Evolutionary conservation across 768 basidiomycete genomes (phyloP), one percentile per base, ranked within the genome.

Genomic region (Trametes sanguinea): DNA sequence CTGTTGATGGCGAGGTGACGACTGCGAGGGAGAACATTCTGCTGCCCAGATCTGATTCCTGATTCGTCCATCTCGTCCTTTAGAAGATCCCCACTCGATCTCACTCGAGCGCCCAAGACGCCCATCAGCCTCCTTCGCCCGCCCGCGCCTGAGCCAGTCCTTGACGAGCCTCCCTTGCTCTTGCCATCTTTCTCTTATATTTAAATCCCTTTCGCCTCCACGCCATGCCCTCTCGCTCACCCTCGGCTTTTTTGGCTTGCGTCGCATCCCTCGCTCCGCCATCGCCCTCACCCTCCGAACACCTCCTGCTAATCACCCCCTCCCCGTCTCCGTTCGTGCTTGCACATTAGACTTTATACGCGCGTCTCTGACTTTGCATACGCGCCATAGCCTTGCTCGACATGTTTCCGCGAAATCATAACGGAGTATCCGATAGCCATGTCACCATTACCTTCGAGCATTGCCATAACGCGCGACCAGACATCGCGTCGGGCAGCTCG

Each of bases 401-500:
- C 40, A 46, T 54, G 53, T 32, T 51, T n/a, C 17, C 42, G 22
- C 52, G 42, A 16, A 30, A 33, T 10, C 9, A 13, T 30, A 30
- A 27, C 51, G 22, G 13, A 16, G 14, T 17, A 22, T 14, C 61
- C 22, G n/a, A 51, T n/a, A 42, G 46, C 10, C 32, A 30, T 39
- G 48, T 64, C 50, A 64, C 63, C n/a, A 64, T 64, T 43, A 64
- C 51, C 42, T 64, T 64, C 40, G 63, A 64, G 30, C 58, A 60
- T 54, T 64, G 58, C 17, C 51, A 43, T 37, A 37, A 37, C 33
- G 35, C 48, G 17, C 57, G 43, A 6, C 22, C 42, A 2, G 30
- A 22, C 46, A 44, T 10, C 22, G 22, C n/a, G 30, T 61, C 56
- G 7, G 51, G 59, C 55, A 30, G 59, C 39, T 46, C 59, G 22